These are phyloP conservation scores for Vaccinium vitisidaea DNA, from an alignment of 148 eudicot species.

Conservation along the genomic window DNA sequence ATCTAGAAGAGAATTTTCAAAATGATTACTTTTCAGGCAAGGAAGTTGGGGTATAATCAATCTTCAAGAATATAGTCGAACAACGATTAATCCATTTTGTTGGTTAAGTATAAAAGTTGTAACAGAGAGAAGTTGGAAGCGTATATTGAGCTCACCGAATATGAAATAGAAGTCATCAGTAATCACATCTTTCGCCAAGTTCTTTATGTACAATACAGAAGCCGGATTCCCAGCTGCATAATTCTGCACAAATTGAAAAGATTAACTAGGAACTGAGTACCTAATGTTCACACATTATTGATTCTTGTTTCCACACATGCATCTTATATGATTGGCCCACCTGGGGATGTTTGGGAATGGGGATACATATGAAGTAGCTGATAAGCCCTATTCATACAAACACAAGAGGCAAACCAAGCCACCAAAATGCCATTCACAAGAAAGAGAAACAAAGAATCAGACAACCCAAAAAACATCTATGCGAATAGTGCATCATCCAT, in stretches of 20 bases:
- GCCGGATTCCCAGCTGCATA: constrained; percentile 86
- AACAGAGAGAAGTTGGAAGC: constrained; percentile 8
- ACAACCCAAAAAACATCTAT: neutral
- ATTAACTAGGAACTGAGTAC: neutral
- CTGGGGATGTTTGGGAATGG: neutral
- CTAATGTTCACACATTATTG: neutral
- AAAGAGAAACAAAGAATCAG: neutral
- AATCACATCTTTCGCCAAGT: constrained; percentile 89
- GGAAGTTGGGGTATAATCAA: neutral
- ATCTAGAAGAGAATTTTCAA: neutral
- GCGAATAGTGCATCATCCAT: neutral
- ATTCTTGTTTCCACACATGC: neutral
- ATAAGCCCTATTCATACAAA: neutral
- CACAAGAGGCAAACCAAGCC: neutral
- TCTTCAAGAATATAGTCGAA: neutral
- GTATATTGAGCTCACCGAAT: constrained; percentile 50
- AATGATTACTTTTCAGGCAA: neutral
- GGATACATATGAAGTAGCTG: constrained; percentile 8
- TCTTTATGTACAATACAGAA: constrained; percentile 76
- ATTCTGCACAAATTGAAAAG: constrained; percentile 46
- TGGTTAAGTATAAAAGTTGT: neutral
- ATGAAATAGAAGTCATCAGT: constrained; percentile 69
- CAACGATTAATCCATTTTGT: neutral
- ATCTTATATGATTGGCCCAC: neutral
- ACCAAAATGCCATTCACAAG: neutral